Evolutionary conservation across 2,329 filamentous ascomycete genomes (phyloP).

Genomic region (Alternaria metachromatica): DNA sequence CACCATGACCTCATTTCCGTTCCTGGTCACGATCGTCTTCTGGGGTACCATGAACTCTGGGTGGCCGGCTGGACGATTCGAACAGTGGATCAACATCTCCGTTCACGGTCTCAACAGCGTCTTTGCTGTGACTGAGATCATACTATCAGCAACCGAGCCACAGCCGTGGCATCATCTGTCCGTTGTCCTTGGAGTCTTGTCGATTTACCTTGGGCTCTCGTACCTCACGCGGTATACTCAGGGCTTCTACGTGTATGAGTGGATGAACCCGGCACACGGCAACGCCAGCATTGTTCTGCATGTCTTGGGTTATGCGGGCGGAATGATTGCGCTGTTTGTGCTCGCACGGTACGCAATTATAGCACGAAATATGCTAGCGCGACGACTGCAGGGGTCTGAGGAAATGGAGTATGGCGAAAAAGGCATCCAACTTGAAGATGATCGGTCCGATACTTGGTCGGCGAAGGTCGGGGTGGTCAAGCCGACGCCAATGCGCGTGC

Average conservation of each 20-base stretch:
- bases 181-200: constrained; percentile 70
- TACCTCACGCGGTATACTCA: constrained; percentile 73
- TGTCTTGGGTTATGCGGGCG: constrained; percentile 30
- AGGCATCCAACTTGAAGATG: constrained; percentile 9
- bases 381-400: constrained; percentile 5
- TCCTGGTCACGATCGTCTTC: constrained; percentile 50
- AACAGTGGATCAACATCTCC: constrained; percentile 66
- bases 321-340: constrained; percentile 26
- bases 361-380: constrained; percentile 18
- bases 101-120: constrained; percentile 76
- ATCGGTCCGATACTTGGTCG: constrained; percentile 21
- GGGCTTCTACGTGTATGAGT: constrained; percentile 76
- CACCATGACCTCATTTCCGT: constrained; percentile 47
- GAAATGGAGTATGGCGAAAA: constrained; percentile 15
- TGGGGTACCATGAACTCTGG: constrained; percentile 47
- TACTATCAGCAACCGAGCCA: constrained; percentile 68
- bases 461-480: constrained; percentile 12
- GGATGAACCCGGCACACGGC: constrained; percentile 37
- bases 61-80: constrained; percentile 51
- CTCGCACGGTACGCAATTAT: constrained; percentile 23
- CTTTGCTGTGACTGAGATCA: constrained; percentile 76
- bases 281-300: constrained; percentile 29
- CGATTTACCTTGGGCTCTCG: constrained; percentile 73
- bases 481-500: constrained; percentile 5
- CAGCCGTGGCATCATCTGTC: constrained; percentile 68